A percentile compares a stretch with the other conserved stretches of the same genome.
Conservation (phyloP, 495 filamentous ascomycete genomes). For the Poronia punctata region DNA sequence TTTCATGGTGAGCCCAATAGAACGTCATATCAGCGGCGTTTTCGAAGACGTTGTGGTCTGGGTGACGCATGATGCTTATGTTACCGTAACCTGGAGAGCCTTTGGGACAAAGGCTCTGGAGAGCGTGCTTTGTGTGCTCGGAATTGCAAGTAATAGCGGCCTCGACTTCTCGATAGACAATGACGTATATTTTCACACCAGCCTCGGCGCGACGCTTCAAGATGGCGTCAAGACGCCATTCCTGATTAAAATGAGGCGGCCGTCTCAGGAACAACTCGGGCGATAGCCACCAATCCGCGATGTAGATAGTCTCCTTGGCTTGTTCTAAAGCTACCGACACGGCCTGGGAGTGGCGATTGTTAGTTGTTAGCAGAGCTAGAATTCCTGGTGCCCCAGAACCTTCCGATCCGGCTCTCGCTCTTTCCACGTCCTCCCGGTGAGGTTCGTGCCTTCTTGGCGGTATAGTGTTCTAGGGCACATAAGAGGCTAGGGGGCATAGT, state of each 20-base stretch:
- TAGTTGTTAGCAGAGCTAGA: too few species aligned
- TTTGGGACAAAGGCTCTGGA: conserved; percentile 72
- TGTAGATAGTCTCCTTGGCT: conserved; percentile 89
- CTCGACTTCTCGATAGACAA: conserved; percentile 85
- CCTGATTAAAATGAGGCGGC: conserved; percentile 69
- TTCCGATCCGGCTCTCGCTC: too few species aligned
- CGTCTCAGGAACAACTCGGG: conserved; percentile 87
- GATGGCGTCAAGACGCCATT: conserved; percentile 83
- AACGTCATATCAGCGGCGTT: conserved; percentile 95
- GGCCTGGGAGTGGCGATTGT: conserved; percentile 33
- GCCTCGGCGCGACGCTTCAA: conserved; percentile 83
- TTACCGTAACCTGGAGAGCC: conserved; percentile 77
- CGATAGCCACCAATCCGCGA: conserved; percentile 94
- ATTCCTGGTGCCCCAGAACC: too few species aligned
- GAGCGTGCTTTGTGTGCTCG: conserved; percentile 82
- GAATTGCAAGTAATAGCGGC: conserved; percentile 89
- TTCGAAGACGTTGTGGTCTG: conserved; percentile 90
- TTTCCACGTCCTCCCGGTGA: too few species aligned
- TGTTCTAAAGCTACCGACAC: conserved; percentile 80
- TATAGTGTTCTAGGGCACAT: too few species aligned
- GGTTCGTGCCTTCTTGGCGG: too few species aligned
- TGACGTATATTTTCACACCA: conserved; percentile 89
- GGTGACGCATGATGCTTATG: conserved; percentile 84
- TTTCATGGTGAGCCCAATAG: conserved; percentile 98
- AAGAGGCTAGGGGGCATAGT: neutral